Evolutionary conservation across 805 yeast genomes (phyloP).

Genomic region (Ogataea corticis): DNA sequence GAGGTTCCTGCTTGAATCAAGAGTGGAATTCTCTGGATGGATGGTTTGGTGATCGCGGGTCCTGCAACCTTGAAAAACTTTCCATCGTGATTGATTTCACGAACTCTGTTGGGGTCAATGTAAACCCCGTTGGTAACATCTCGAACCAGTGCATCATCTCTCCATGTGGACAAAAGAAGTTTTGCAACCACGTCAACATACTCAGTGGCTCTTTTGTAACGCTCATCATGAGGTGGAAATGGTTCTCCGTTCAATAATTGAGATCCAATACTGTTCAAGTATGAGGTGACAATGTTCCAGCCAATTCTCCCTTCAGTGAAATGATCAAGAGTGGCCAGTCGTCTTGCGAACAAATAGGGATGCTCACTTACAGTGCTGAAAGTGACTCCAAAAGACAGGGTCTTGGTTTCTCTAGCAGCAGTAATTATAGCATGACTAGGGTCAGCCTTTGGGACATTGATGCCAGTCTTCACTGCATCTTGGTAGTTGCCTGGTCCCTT

Average conservation of each 20-base stretch:
- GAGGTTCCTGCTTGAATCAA: conserved; percentile 47
- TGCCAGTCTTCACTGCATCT: conserved; percentile 24
- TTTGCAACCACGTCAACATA: conserved; percentile 41
- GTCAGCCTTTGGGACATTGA: conserved; percentile 39
- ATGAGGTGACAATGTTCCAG: conserved; percentile 47
- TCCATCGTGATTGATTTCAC: conserved; percentile 43
- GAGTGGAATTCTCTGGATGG: conserved; percentile 45
- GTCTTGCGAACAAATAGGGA: conserved; percentile 43
- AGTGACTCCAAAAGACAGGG: conserved; percentile 42
- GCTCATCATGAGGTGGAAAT: conserved; percentile 40
- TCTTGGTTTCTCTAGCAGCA: conserved; percentile 44
- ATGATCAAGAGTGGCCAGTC: conserved; percentile 46
- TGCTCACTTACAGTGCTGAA: conserved; percentile 43
- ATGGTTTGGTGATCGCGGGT: conserved; percentile 42
- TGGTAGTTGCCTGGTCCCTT: conserved; percentile 34
- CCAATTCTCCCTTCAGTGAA: conserved; percentile 44
- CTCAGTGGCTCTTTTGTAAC: conserved; percentile 43
- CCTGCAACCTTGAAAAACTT: conserved; percentile 42
- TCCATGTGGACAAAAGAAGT: conserved; percentile 43
- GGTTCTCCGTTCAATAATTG: conserved; percentile 38
- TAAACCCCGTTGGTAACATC: conserved; percentile 22
- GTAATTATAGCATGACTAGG: conserved; percentile 40
- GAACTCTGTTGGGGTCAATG: conserved; percentile 40
- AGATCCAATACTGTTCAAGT: conserved; percentile 42
- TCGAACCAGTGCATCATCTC: conserved; percentile 40